These are phyloP conservation scores for Fistulina hepatica DNA, from an alignment of 1,284 basidiomycete species.

Conservation along the genomic window DNA sequence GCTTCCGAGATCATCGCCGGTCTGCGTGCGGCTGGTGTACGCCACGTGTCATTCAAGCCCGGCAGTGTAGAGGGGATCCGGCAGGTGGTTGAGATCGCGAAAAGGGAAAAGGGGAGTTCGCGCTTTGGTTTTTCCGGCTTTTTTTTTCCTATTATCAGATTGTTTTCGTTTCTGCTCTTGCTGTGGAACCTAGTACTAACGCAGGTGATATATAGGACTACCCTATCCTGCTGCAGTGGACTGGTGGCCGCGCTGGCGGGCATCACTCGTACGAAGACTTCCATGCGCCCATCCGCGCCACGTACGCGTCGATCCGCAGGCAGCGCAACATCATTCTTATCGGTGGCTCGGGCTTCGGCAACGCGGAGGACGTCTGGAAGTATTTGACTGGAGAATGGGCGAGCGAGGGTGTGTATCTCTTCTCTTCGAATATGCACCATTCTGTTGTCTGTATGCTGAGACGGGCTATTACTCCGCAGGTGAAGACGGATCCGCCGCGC, in stretches of 20 bases:
- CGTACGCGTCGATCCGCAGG: slow-evolving; percentile 84
- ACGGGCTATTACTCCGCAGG: too few relatives aligned
- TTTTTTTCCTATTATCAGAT: too few relatives aligned
- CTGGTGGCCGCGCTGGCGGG: slow-evolving; percentile 97
- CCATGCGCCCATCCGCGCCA: slow-evolving; percentile 90
- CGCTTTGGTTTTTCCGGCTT: too few relatives aligned
- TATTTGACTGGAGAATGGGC: slow-evolving; percentile 98
- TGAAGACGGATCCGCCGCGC: too few relatives aligned
- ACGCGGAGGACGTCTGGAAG: slow-evolving; percentile 92
- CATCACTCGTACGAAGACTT: slow-evolving; percentile 99
- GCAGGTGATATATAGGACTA: slow-evolving; percentile 91
- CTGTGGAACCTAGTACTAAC: too few relatives aligned
- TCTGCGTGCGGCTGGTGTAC: slow-evolving; percentile 73
- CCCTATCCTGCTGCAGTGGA: slow-evolving; percentile 99
- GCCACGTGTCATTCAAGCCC: slow-evolving; percentile 95
- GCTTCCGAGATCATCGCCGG: slow-evolving; percentile 85
- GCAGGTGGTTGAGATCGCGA: slow-evolving; percentile 93
- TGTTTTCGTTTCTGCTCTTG: too few relatives aligned
- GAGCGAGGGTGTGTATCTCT: slow-evolving; percentile 55
- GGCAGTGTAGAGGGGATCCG: slow-evolving; percentile 95
- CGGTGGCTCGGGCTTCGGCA: slow-evolving; percentile 95
- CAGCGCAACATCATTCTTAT: slow-evolving; percentile 85
- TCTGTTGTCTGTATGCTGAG: too few relatives aligned
- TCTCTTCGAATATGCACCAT: too few relatives aligned
- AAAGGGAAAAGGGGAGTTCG: too few relatives aligned